These are phyloP conservation scores for Penicillium canariense DNA, from an alignment of 495 filamentous ascomycete genomes.

Conservation along the genomic window DNA sequence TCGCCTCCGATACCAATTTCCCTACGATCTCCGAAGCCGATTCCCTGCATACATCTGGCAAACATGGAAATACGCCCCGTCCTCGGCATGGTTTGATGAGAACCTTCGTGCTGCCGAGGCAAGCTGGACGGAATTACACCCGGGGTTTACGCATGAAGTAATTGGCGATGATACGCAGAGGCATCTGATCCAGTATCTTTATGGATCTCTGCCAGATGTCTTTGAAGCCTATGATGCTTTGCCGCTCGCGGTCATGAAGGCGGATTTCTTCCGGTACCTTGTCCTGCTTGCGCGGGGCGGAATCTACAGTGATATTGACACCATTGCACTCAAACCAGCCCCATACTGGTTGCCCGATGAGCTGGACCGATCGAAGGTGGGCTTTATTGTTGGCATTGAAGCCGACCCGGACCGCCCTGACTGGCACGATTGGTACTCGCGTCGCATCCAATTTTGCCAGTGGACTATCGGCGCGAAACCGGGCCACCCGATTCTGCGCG, in stretches of 20 bases:
- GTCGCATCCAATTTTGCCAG: constrained; percentile 96
- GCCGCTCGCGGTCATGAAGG: constrained; percentile 86
- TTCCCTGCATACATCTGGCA: constrained; percentile 99
- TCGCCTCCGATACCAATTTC: constrained; percentile 88
- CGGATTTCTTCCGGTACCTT: constrained; percentile 97
- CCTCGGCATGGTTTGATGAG: constrained; percentile 72
- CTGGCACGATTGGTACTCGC: constrained; percentile 94
- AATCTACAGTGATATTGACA: constrained; percentile 97
- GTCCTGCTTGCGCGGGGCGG: constrained; percentile 91
- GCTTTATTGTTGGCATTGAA: constrained; percentile 90
- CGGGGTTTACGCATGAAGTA: constrained; percentile 91
- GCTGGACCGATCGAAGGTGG: constrained; percentile 72
- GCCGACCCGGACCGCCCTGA: constrained; percentile 91
- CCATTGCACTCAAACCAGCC: constrained; percentile 75
- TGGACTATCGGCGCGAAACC: constrained; percentile 98
- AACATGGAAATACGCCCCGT: constrained; percentile 92
- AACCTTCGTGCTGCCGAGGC: constrained; percentile 78
- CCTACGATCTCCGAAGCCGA: constrained; percentile 80
- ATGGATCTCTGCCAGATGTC: constrained; percentile 83
- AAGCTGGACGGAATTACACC: constrained; percentile 87
- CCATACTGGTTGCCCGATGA: constrained; percentile 81
- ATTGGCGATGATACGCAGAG: constrained; percentile 86
- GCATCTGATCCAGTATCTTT: constrained; percentile 79
- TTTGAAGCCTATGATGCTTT: constrained; percentile 87
- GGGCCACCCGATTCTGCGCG: constrained; percentile 85